Conservation (phyloP, 2,329 filamentous ascomycete genomes). For the Botrytis paeoniae region DNA sequence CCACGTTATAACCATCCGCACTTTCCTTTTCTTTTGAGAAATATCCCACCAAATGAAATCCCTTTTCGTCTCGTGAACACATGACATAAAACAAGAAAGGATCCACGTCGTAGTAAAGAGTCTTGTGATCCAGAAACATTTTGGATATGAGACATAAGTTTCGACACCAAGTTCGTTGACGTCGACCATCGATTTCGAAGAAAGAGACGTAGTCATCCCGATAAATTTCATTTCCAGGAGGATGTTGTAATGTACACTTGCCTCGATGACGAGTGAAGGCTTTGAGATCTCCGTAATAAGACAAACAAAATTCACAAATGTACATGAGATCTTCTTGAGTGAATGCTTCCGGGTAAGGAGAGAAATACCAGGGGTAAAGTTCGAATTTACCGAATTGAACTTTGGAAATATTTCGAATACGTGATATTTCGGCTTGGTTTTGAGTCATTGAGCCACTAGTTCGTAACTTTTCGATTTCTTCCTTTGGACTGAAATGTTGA, state of each 20-base stretch:
- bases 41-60: slow-evolving; percentile 96
- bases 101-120: slow-evolving; percentile 98
- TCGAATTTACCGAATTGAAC: slow-evolving; percentile 92
- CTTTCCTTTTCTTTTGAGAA: slow-evolving; percentile 99
- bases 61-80: slow-evolving; percentile 83
- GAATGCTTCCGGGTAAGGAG: slow-evolving; percentile 88
- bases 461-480: slow-evolving; percentile 93
- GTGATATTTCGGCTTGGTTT: slow-evolving; percentile 93
- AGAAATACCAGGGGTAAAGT: slow-evolving; percentile 98
- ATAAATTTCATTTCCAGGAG: slow-evolving; percentile 97
- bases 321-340: slow-evolving; percentile 86
- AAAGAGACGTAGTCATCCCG: slow-evolving; percentile 91
- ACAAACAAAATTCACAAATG: slow-evolving; percentile 96
- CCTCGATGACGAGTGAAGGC: slow-evolving; percentile 80
- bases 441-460: slow-evolving; percentile 98
- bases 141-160: slow-evolving; percentile 94
- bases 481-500: slow-evolving; percentile 67
- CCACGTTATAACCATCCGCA: slow-evolving; percentile 94
- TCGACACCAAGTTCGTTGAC: slow-evolving; percentile 93
- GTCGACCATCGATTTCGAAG: slow-evolving; percentile 92
- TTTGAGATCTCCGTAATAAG: slow-evolving; percentile 80
- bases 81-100: slow-evolving; percentile 99
- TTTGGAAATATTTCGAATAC: slow-evolving; percentile 90
- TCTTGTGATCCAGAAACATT: slow-evolving; percentile 97
- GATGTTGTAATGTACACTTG: slow-evolving; percentile 89